Evolutionary conservation across 176 grass and related monocot species (phyloP), one percentile per base, ranked within the genome.

Genomic region (Eragrostis curvula): DNA sequence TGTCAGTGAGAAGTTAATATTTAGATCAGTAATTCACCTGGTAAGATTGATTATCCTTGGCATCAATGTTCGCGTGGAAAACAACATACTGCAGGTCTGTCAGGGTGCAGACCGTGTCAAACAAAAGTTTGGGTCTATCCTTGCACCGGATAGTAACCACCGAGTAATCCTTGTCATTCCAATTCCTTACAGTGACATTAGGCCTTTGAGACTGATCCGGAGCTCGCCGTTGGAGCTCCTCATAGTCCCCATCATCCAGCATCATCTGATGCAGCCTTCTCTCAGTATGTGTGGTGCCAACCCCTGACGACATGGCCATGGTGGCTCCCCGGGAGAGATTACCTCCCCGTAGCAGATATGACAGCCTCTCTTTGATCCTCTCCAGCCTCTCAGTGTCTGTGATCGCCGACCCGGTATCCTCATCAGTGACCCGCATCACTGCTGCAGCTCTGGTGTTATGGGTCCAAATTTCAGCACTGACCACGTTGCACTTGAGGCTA

Each of bases 191-290:
- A 0, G 90, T 87, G 27, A 93, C 90, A 79, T 87, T 75, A 21
- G 90, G 86, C 61, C 69, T 84, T 15, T 59, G 55, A 63, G 62
- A 70, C 55, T 87, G 81, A 59, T 70, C 79, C 0, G 76, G 73
- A 58, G 16, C 20, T 15, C 21, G 71, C 51, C 44, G 70, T 71
- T 85, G 53, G 50, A 82, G 72, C 28, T 88, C 65, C 42, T 92
- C 67, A 20, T 71, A 87, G 66, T 88, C 90, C 9, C 88, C 68
- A 40, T 91, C 94, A 0, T 90, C 83, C 43, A 91, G 75, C 94
- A 96, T 96, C 94, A 96, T 89, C 83, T 96, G 90, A 75, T 96
- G 94, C 56, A 96, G 81, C 77, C 94, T 89, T 66, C 94, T 83
- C 41, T 96, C 88, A 0, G 67, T 89, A 40, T 91, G 85, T 0